Base-by-base conservation (phyloP, 495 filamentous ascomycete species). In the Opeltia flavorubescens region DNA sequence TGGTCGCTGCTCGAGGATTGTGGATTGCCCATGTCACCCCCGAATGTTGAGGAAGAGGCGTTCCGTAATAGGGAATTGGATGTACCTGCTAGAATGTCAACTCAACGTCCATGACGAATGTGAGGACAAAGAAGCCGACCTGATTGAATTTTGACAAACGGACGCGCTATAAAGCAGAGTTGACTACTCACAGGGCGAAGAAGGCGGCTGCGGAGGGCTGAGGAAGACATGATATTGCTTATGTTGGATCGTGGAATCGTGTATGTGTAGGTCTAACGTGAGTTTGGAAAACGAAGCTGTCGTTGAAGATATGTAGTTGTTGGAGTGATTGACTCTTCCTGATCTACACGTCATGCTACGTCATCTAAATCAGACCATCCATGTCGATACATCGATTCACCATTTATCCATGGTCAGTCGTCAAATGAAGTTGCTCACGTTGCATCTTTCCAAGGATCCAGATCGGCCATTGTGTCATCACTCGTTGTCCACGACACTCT, bases 21-120 rank as follows among this genome's bases (percentile, higher is more conserved):
- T 2, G 51, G 51, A 26, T 50, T 50, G 21, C 41, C 43, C 20
- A 46, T 21, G 26, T 53, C 51, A 24, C 51, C 51, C 7, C 23
- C 31, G n/a, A 28, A 23, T 17, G 20, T 21, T 12, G 38, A 41
- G 1, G 38, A 41, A 21, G 38, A 41, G 20, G 38, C 38, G 25
- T 41, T 4, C 13, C 38, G 38, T 25, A 21, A 12, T 41, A 21
- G 13, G 38, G 25, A 25, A 9, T 12, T 3, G 20, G 20, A 25
- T 3, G 2, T 23, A 21, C 5, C 38, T 41, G 20, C 38, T 6
- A 2, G 4, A 12, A 21, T 9, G n/a, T n/a, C n/a, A n/a, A n/a
- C n/a, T n/a, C n/a, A n/a, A n/a, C n/a, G n/a, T n/a, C n/a, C n/a
- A n/a, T n/a, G n/a, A n/a, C n/a, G n/a, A n/a, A n/a, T n/a, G n/a